Conservation (phyloP, 2,329 filamentous ascomycete genomes). For the Plenodomus biglobosus region DNA sequence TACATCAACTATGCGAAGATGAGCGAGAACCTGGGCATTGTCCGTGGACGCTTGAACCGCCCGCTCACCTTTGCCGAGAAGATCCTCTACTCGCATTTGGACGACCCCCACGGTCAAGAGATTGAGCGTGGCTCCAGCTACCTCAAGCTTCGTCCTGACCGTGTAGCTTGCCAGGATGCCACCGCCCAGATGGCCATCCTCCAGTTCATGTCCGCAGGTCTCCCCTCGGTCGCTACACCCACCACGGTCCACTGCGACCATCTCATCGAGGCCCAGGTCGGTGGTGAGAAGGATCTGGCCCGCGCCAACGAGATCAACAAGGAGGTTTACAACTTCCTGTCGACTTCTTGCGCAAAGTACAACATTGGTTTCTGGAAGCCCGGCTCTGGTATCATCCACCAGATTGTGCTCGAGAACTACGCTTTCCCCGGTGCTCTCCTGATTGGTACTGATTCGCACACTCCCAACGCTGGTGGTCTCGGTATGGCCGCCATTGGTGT, state of each 20-base stretch:
- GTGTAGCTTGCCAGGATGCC: conserved; percentile 98
- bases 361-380: conserved; percentile 99
- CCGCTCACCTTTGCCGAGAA: conserved; percentile 97
- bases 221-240: conserved; percentile 92
- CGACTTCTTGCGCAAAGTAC: conserved; percentile 94
- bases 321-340: conserved; percentile 98
- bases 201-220: conserved; percentile 99
- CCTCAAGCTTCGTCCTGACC: conserved; percentile 93
- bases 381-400: conserved; percentile 98
- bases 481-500: conserved; percentile 95
- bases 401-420: conserved; percentile 98
- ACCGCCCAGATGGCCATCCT: conserved; percentile 99
- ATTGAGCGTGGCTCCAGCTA: conserved; percentile 96
- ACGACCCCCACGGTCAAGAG: conserved; percentile 93
- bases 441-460: conserved; percentile 98
- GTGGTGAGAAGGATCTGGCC: conserved; percentile 89
- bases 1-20: conserved; percentile 99
- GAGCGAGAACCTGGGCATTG: conserved; percentile 93
- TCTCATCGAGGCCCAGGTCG: conserved; percentile 96
- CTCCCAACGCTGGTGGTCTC: conserved; percentile 93
- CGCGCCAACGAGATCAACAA: conserved; percentile 94
- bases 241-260: conserved; percentile 98
- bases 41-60: conserved; percentile 84
- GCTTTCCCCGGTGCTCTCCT: conserved; percentile 97
- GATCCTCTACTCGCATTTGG: conserved; percentile 97